These are phyloP conservation scores for Pistacia vera DNA, from an alignment of 345 rosid genomes.

Conservation along the genomic window DNA sequence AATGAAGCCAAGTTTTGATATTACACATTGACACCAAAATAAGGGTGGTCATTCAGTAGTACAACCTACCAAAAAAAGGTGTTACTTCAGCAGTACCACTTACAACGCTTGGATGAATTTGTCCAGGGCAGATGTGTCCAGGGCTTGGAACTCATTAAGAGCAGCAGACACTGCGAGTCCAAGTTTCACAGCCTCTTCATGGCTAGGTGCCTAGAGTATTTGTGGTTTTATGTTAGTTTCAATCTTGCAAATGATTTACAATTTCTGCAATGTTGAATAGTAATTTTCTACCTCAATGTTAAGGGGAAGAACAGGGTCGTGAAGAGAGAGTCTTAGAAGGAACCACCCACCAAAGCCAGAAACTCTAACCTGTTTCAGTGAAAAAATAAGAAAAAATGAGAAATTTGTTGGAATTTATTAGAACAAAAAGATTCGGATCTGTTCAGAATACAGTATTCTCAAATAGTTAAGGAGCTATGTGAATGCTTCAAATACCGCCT, in stretches of 20 bases:
- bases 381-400: background rate
- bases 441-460: background rate
- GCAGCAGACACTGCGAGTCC: slow-evolving; percentile 72
- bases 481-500: background rate
- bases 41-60: background rate
- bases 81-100: background rate
- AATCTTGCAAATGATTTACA: background rate
- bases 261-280: slow-evolving; percentile 10
- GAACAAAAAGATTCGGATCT: background rate
- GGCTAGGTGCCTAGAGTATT: slow-evolving; percentile 61
- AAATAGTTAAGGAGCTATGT: background rate
- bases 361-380: slow-evolving; percentile 65
- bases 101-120: slow-evolving; percentile 45
- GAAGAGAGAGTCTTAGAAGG: slow-evolving; percentile 96
- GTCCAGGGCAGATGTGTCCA: slow-evolving; percentile 83
- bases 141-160: slow-evolving; percentile 65
- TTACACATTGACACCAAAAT: background rate
- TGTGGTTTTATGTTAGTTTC: slow-evolving; percentile 3
- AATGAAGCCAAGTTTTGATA: background rate
- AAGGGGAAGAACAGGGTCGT: slow-evolving; percentile 98
- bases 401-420: background rate
- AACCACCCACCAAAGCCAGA: slow-evolving; percentile 98
- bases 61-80: too few relatives aligned
- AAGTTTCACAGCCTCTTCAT: slow-evolving; percentile 75
- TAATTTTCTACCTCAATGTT: slow-evolving; percentile 75